Percentiles rank a stretch among this genome's conserved stretches.
phyloP scores from a whole-genome alignment of 352 stramenopile genomes.

The Phytophthora lateralis region DNA sequence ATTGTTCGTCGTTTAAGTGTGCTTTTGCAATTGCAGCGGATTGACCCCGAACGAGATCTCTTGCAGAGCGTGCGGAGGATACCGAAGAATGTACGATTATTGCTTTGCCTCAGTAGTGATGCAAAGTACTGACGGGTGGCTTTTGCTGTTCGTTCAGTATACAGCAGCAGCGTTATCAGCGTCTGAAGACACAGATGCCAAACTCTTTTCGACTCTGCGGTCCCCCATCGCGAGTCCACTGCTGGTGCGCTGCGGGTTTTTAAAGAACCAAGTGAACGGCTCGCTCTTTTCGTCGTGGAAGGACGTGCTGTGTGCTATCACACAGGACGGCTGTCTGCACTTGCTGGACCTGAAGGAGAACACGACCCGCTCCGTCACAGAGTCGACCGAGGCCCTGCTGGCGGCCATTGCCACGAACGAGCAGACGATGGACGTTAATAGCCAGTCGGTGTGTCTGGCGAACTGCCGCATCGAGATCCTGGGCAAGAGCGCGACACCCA shows the following conservation, averaged over 20 bases:
- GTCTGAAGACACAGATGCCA: conserved; percentile 58
- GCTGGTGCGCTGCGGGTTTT: conserved; percentile 73
- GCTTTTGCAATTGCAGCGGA: conserved; percentile 48
- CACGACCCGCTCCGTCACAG: conserved; percentile 50
- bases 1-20: neutral
- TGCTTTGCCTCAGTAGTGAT: neutral
- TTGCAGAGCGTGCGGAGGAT: conserved; percentile 78
- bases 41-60: conserved; percentile 81
- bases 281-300: conserved; percentile 81
- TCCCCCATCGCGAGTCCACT: conserved; percentile 76
- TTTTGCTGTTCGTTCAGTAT: conserved; percentile 39
- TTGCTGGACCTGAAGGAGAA: conserved; percentile 77
- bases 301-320: conserved; percentile 79
- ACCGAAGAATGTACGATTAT: conserved; percentile 75
- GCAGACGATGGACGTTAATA: conserved; percentile 50
- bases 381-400: conserved; percentile 69
- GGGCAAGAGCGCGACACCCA: conserved; percentile 63
- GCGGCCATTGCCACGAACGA: conserved; percentile 58
- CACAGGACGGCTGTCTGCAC: conserved; percentile 75
- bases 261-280: conserved; percentile 76
- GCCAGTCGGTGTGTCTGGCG: conserved; percentile 57
- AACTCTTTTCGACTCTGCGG: conserved; percentile 64
- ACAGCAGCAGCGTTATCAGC: conserved; percentile 68
- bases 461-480: conserved; percentile 83
- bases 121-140: conserved; percentile 6